Base-by-base conservation (phyloP, 352 stramenopile genomes). In the Aphanomyces invadans region DNA sequence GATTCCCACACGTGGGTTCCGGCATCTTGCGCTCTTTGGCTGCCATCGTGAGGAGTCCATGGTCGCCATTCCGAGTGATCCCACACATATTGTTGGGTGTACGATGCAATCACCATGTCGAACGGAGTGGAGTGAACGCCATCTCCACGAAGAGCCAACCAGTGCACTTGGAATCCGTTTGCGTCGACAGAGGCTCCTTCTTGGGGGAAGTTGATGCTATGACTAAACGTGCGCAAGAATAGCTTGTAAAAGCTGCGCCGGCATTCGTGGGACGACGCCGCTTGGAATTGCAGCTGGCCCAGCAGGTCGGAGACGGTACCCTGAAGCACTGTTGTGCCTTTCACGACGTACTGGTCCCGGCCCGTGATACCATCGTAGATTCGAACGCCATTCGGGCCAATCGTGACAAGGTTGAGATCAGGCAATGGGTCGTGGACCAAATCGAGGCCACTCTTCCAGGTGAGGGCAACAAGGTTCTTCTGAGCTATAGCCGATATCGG, bases 61-160 rank as follows among this genome's bases (percentile, higher is more conserved):
- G 52, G 45, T 36, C 38, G 12, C 28, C 25, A 36, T 26, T 10
- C 25, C 21, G 2, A 38, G 2, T 36, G 45, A 31, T 31, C 17
- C n/a, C 45, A 21, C 33, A 38, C 29, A 44, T 60, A 60, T 4
- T 60, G 57, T 53, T 36, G 33, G 11, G 33, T 55, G 23, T 65
- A n/a, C 33, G 57, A 65, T 1, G 57, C 57, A 65, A 65, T 53
- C 1, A 65, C 57, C 36, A 65, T 32, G 45, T 65, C 57, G 45
- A 55, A 53, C 57, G 57, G 57, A 32, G 23, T 23, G 2, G 17
- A 17, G 36, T 19, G 21, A 7, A 26, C 31, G 55, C 25, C 42
- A 31, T 31, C 23, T 51, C 57, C 21, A n/a, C 57, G 28, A 53
- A 65, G 57, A 53, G 57, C 39, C 33, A 65, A 29, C 57, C 57